Evolutionary conservation across 805 yeast genomes (phyloP), one percentile per base, ranked within the genome.

Genomic region (Debaryomyces maramus): DNA sequence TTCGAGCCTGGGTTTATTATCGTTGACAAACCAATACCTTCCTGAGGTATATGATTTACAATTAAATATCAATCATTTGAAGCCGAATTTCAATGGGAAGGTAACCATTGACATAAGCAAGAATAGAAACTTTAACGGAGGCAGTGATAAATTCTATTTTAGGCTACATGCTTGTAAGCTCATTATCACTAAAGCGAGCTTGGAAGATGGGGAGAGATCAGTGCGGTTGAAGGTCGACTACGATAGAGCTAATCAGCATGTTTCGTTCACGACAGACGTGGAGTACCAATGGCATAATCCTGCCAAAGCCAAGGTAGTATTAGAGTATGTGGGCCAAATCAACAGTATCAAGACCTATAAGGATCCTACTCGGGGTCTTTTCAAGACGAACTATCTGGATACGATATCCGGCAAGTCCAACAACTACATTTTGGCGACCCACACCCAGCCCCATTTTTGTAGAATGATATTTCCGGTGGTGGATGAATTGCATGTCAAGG

Each of bases 381-480:
- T 81, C 68, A 81, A 80, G 51, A 80, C 88, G 1, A 81, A 80
- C 52, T 82, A 80, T 53, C 67, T 73, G 40, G 79, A 78, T 48
- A 65, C 71, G 4, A 56, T 63, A 14, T 63, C 76, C 1, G 81
- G 81, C 5, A 64, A 56, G 16, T 62, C 81, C 1, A 71, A 76
- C 43, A 73, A 77, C 45, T 72, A 62, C 41, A 62, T 84, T 9
- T 53, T 85, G 22, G 81, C 89, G 0, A 83, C 93, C 1, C 93
- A 86, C 52, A 72, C 80, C 31, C 90, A 85, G 55, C 89, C 93
- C 0, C 69, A 71, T 13, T 81, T 73, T 46, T 83, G 88, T 3
- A 68, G 83, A 47, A 53, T 55, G 34, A 73, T 85, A 9, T 81
- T 81, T 51, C 95, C 95, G 2, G 77, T 84, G 50, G 52, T 85